Conservation (phyloP, 169 alveolate genomes). For the Plasmodium blacklocki region DNA sequence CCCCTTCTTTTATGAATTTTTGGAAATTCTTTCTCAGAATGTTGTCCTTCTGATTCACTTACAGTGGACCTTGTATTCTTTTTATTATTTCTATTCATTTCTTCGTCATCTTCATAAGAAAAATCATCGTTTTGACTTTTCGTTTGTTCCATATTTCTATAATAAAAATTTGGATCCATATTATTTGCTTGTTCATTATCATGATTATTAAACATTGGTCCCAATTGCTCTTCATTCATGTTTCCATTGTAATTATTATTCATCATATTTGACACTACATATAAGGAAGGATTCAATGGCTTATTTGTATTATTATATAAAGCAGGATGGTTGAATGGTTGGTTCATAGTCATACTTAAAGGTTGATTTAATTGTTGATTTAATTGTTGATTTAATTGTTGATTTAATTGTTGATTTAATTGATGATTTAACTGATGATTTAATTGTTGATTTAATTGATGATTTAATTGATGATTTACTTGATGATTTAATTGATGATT, state of each 20-base stretch:
- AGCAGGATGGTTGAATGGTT: constrained; percentile 1
- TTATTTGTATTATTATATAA: not conserved
- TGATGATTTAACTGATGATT: constrained; percentile 1
- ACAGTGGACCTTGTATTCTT: constrained; percentile 31
- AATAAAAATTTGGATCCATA: constrained; percentile 13
- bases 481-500: constrained; percentile 4
- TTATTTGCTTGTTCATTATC: constrained; percentile 28
- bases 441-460: constrained; percentile 2
- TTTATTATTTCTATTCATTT: constrained; percentile 8
- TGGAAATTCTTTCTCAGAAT: constrained; percentile 34
- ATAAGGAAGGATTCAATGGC: constrained; percentile 2
- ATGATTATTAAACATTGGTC: not conserved
- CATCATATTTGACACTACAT: constrained; percentile 9
- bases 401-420: not conserved
- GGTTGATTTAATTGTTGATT: not conserved
- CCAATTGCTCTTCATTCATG: constrained; percentile 26
- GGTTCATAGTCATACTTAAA: constrained; percentile 13
- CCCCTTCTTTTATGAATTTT: constrained; percentile 38
- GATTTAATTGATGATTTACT: not conserved
- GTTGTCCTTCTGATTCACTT: constrained; percentile 45
- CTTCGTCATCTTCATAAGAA: constrained; percentile 43
- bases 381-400: not conserved
- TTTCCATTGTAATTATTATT: constrained; percentile 21
- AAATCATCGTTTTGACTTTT: constrained; percentile 26
- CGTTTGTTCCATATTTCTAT: constrained; percentile 32